phyloP scores from a whole-genome alignment of 495 filamentous ascomycete genomes.

The Trichoderma orchidacearum region DNA sequence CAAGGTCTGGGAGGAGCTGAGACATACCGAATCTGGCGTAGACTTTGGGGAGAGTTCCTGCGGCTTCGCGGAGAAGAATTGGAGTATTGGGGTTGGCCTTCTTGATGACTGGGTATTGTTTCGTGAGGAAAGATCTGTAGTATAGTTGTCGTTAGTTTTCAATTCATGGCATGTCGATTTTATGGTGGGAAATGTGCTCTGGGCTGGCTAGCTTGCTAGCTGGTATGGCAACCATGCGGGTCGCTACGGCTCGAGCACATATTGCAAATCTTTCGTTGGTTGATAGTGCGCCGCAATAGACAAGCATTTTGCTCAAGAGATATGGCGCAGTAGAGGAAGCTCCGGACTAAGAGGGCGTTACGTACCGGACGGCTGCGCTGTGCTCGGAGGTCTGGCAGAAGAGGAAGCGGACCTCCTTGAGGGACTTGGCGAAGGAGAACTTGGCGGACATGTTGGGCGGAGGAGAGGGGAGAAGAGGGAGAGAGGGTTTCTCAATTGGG shows the following conservation, averaged over 20 bases:
- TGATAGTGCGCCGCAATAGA: no score
- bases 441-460: slow-evolving; percentile 64
- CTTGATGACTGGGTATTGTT: slow-evolving; percentile 97
- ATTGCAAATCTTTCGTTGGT: no score
- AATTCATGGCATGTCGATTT: background rate
- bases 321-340: background rate
- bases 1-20: background rate
- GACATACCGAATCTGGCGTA: slow-evolving; percentile 85
- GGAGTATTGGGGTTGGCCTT: slow-evolving; percentile 93
- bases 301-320: background rate
- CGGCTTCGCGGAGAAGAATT: slow-evolving; percentile 87
- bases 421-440: slow-evolving; percentile 72
- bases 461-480: background rate
- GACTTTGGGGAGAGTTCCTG: slow-evolving; percentile 65
- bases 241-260: no score
- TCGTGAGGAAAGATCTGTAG: slow-evolving; percentile 76
- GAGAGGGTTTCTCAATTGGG: slow-evolving; percentile 1
- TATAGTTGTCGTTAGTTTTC: background rate
- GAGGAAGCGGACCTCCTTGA: slow-evolving; percentile 94
- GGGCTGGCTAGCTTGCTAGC: no score
- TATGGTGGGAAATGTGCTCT: background rate
- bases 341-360: background rate
- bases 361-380: slow-evolving; percentile 73
- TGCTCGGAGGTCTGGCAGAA: slow-evolving; percentile 89
- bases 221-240: no score